These are phyloP conservation scores for Drechslerella dactyloides DNA, from an alignment of 2,329 filamentous ascomycete species.

Conservation along the genomic window DNA sequence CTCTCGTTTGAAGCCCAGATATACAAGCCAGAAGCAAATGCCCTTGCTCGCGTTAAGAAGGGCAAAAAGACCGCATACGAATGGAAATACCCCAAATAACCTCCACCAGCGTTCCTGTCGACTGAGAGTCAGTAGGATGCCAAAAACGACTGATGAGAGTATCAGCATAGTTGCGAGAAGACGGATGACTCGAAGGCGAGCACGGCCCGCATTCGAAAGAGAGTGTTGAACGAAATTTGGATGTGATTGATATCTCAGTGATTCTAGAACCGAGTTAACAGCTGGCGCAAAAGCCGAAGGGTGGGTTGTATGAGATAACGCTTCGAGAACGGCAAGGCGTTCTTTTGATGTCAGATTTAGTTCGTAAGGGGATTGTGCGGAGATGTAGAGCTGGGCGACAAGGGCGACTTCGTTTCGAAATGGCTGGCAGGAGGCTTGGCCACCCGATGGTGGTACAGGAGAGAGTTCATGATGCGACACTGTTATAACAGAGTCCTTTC, in stretches of 20 bases:
- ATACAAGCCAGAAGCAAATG: conserved; percentile 45
- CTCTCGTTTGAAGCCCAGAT: conserved; percentile 45
- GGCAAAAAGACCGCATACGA: conserved; percentile 38
- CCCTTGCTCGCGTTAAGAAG: conserved; percentile 44
- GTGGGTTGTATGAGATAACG: conserved; percentile 47
- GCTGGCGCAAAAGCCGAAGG: conserved; percentile 39
- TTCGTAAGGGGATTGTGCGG: conserved; percentile 47
- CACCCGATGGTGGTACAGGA: conserved; percentile 36
- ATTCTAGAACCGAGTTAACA: conserved; percentile 43
- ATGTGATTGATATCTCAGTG: conserved; percentile 47
- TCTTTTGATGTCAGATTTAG: conserved; percentile 47
- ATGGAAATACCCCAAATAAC: conserved; percentile 40
- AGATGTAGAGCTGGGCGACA: conserved; percentile 46
- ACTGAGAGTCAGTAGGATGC: conserved; percentile 40
- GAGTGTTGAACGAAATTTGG: conserved; percentile 50
- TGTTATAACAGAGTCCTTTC: conserved; percentile 35
- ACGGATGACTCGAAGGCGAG: conserved; percentile 40
- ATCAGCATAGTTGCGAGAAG: conserved; percentile 28
- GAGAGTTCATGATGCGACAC: conserved; percentile 48
- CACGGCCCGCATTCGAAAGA: conserved; percentile 39
- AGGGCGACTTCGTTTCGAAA: conserved; percentile 46
- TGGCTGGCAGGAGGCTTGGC: conserved; percentile 41
- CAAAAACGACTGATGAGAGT: conserved; percentile 41
- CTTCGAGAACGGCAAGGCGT: conserved; percentile 39
- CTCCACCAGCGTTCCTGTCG: conserved; percentile 47